Conservation (phyloP, 2,329 filamentous ascomycete genomes). For the Diplodia sapinea region DNA sequence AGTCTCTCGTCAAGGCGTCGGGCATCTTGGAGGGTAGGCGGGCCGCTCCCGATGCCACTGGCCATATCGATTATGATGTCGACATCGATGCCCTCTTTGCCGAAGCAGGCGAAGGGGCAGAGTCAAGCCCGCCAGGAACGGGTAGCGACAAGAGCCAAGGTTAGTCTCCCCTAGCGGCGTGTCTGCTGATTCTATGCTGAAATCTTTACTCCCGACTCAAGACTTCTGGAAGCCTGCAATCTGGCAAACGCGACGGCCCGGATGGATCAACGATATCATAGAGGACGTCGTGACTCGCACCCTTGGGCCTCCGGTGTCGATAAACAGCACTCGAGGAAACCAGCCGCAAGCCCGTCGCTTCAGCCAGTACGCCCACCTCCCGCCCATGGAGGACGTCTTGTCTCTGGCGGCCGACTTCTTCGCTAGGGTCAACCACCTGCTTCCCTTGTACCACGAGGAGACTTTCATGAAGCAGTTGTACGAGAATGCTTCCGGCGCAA, state of each 20-base stretch:
- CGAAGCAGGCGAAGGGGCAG: not conserved
- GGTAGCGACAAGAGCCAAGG: not conserved
- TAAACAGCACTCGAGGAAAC: too few species aligned
- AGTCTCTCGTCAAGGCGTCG: conserved; percentile 5
- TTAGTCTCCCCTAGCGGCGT: not conserved
- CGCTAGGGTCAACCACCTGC: not conserved
- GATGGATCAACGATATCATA: conserved; percentile 23
- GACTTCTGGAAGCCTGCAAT: conserved; percentile 1
- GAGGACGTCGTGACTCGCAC: conserved; percentile 8
- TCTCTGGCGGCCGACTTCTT: conserved; percentile 6
- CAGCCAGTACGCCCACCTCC: not conserved
- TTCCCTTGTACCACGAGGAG: conserved; percentile 10
- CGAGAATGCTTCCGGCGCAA: not conserved
- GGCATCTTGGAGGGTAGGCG: not conserved
- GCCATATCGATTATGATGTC: not conserved
- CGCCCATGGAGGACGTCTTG: conserved; percentile 12
- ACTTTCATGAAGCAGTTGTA: conserved; percentile 9
- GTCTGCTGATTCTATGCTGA: not conserved
- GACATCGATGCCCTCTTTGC: not conserved
- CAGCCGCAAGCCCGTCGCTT: not conserved
- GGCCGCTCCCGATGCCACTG: not conserved
- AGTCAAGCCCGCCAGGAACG: not conserved
- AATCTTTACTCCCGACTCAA: not conserved
- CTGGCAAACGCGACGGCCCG: not conserved
- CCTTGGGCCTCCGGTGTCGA: not conserved